Evolutionary conservation across 2,329 filamentous ascomycete species (phyloP), one percentile per base, ranked within the genome.

Genomic region (Microsporum audouinii): DNA sequence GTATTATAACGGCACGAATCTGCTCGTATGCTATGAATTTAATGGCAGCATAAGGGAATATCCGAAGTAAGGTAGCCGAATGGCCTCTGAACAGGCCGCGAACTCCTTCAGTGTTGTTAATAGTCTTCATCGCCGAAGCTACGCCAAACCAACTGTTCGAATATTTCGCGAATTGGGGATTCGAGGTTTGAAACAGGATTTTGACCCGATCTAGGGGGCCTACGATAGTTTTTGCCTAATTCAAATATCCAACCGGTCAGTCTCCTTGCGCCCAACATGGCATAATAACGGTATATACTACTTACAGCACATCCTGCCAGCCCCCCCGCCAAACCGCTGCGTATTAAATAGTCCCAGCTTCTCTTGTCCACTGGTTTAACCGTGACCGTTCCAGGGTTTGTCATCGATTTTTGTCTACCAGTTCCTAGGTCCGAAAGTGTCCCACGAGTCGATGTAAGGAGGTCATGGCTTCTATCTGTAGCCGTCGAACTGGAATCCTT

Each of bases 21-120:
- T 99, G 94, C 74, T 99, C 94, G 77, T 99, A 99, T 53, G 92
- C 91, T 47, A 99, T 83, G 71, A 99, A 99, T 71, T 99, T 99
- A 75, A 97, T 96, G 53, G 89, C 92, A 14, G 92, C 94, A 73
- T 99, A 99, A 4, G 94, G 94, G 69, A 97, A 99, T 65, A 99
- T 95, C 65, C 94, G 87, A 59, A 97, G 80, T 2, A 99, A 79
- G 0, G 94, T 99, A 2, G 91, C 94, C 2, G 91, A 96, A 73
- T 99, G 94, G 5, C 94, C 94, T 59, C 94, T 88, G 76, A 91
- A 99, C 5, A 99, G 80, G 0, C 94, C 94, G 8, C 79, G 72
- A 1, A 82, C 66, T 41, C 94, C 94, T 64, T 95, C 88, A 53
- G 84, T 79, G 29, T 74, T 77, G 68, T 94, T 89, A 65, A 99